Conservation (phyloP, 257 asterid genomes). For the Galeopsis tetrahit region DNA sequence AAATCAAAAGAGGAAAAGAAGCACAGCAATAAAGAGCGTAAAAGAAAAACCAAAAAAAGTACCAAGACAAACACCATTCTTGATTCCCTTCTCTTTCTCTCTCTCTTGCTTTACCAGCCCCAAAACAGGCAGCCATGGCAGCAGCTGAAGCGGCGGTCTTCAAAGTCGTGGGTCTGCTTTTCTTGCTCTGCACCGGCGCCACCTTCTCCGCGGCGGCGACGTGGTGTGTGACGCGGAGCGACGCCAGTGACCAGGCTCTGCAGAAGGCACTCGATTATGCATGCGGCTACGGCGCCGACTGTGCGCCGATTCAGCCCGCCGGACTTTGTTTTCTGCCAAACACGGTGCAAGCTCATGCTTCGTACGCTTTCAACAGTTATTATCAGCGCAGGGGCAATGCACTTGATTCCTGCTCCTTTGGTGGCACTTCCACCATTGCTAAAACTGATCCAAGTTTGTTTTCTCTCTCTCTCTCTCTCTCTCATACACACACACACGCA, state of each 20-base stretch:
- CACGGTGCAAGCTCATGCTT: constrained; percentile 82
- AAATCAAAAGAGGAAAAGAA: constrained; percentile 5
- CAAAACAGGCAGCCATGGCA: constrained; percentile 30
- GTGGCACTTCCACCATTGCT: constrained; percentile 74
- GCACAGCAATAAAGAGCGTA: constrained; percentile 15
- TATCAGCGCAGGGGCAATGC: constrained; percentile 72
- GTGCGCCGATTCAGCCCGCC: constrained; percentile 60
- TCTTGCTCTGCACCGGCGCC: constrained; percentile 32
- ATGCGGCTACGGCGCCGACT: constrained; percentile 81
- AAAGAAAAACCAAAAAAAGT: constrained; percentile 26
- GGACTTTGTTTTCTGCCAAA: constrained; percentile 85
- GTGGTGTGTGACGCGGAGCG: constrained; percentile 93
- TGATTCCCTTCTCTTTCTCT: constrained; percentile 28
- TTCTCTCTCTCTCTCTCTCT: neutral
- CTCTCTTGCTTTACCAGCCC: constrained; percentile 13
- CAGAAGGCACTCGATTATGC: constrained; percentile 80
- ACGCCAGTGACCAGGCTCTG: constrained; percentile 62
- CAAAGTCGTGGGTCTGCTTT: constrained; percentile 31
- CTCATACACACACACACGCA: neutral
- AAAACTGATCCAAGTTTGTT: constrained; percentile 84
- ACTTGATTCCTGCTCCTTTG: constrained; percentile 76
- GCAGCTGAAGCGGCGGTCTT: constrained; percentile 32
- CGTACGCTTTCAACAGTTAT: constrained; percentile 85
- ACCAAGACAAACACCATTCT: constrained; percentile 24
- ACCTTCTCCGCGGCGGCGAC: constrained; percentile 26